Evolutionary conservation across 352 stramenopile genomes (phyloP), one percentile per base, ranked within the genome.

Genomic region (Globisporangium nunn): DNA sequence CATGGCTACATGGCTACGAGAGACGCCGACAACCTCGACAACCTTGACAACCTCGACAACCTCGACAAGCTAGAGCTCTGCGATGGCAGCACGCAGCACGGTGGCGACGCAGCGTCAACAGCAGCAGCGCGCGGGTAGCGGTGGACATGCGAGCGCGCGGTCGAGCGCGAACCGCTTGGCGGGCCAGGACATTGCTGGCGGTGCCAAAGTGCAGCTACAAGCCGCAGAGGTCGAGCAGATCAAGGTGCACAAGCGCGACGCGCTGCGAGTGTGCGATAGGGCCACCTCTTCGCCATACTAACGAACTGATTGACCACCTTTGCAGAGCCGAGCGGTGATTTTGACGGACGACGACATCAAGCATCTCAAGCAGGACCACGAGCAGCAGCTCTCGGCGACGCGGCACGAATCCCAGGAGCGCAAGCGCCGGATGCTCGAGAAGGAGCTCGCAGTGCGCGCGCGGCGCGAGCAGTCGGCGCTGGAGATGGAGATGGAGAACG

Each of bases 351-450:
- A 66, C 18, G 74, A 70, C n/a, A 39, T 76, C 5, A 62, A 59
- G 28, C 54, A 70, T 15, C 48, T 73, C 8, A 75, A 83, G 52
- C 47, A 72, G 7, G 67, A 84, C 18, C 66, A 72, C 1, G 67
- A 88, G 41, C 56, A 69, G 33, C 64, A 81, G 52, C 58, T 78
- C 11, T 53, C 68, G 17, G 76, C 56, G 6, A 65, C 81, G 29
- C 66, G 80, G 2, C 70, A 87, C 28, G 76, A 84, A 31, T 76
- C 78, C 0, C 63, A 89, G 39, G 78, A 90, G 41, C 78, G 78
- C 18, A 92, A 92, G 62, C 72, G 68, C 2, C 68, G 67, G 23
- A 90, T 92, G 79, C 74, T 88, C 66, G 76, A 92, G 55, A 90
- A 92, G 54, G 79, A 90, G 60, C 58, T 87, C 11, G 64, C 74